Evolutionary conservation across 2,329 filamentous ascomycete genomes (phyloP).

Genomic region (Penicillium nordicum): DNA sequence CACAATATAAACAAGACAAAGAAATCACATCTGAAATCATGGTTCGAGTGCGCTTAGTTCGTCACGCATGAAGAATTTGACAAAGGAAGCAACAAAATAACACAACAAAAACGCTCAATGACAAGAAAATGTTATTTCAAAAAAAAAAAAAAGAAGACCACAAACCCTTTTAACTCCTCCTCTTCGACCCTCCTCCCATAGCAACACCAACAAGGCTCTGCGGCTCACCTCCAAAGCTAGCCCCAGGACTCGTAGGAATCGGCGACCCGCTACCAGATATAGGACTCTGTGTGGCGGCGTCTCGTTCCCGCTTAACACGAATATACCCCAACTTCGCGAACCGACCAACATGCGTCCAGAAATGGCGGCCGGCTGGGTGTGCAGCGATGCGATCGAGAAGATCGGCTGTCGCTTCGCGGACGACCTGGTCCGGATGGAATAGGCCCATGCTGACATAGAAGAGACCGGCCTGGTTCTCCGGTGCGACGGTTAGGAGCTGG

Average conservation of each 20-base stretch:
- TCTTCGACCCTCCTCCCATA: conserved; percentile 27
- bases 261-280: conserved; percentile 20
- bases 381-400: conserved; percentile 76
- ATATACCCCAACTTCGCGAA: conserved; percentile 87
- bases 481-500: conserved; percentile 75
- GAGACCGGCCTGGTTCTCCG: conserved; percentile 79
- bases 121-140: not conserved
- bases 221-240: conserved; percentile 29
- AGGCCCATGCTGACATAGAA: conserved; percentile 89
- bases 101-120: conserved; percentile 3
- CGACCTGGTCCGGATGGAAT: conserved; percentile 82
- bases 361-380: conserved; percentile 89
- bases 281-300: conserved; percentile 28
- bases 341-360: conserved; percentile 80
- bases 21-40: not conserved
- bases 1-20: not conserved
- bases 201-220: conserved; percentile 39
- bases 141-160: not conserved
- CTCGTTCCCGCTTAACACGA: conserved; percentile 66
- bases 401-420: conserved; percentile 72
- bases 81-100: not conserved
- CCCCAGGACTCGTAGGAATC: conserved; percentile 10
- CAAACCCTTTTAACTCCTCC: conserved; percentile 23
- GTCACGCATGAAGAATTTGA: not conserved
- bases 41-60: not conserved